These are phyloP conservation scores for Tetrahymena elliotti DNA, from an alignment of 73 alveolate genomes.

Conservation along the genomic window DNA sequence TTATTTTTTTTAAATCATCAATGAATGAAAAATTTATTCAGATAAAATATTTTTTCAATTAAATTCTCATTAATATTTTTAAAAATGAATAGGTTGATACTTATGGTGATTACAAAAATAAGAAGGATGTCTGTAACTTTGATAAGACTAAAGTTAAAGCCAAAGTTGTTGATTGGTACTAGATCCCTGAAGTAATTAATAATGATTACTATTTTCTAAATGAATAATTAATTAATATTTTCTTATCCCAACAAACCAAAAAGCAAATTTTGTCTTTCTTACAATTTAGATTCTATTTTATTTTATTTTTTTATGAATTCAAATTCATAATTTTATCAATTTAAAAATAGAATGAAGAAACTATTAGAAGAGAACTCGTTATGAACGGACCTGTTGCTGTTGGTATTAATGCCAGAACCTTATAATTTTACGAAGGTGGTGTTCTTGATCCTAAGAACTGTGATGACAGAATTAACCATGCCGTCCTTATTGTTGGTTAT, in stretches of 20 bases:
- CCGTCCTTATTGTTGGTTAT: slow-evolving; percentile 41
- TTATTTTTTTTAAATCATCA: background rate
- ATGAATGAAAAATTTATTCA: background rate
- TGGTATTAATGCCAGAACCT: background rate
- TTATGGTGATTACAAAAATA: background rate
- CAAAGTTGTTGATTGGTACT: background rate
- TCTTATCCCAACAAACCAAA: background rate
- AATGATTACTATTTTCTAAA: background rate
- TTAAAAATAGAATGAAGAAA: background rate
- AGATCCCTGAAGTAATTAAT: background rate
- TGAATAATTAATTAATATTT: background rate
- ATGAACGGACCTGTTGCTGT: background rate
- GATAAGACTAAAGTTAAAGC: background rate
- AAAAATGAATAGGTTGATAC: background rate
- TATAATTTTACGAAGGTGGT: background rate
- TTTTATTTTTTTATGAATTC: background rate
- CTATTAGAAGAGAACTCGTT: background rate
- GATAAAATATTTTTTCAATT: background rate
- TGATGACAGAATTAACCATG: slow-evolving; percentile 15
- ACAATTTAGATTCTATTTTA: background rate
- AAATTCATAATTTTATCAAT: too few species aligned
- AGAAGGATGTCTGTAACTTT: background rate
- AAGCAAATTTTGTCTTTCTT: background rate
- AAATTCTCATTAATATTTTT: too few species aligned
- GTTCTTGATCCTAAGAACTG: background rate